Evolutionary conservation across 768 basidiomycete genomes (phyloP), one percentile per base, ranked within the genome.

Genomic region (Vararia minispora): DNA sequence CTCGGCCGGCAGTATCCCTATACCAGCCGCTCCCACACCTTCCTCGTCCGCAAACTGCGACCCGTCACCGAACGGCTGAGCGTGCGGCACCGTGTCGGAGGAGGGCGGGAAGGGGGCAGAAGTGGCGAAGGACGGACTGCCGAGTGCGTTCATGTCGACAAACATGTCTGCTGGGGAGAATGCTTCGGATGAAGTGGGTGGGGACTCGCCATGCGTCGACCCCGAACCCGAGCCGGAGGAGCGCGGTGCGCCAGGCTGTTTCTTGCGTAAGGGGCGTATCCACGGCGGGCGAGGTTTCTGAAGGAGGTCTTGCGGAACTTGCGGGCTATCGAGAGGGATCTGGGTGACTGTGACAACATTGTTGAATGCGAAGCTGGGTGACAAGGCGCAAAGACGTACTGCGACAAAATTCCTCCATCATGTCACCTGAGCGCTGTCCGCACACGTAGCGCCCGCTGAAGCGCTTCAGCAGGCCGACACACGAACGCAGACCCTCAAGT

Each of bases 341-440:
- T 85, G 79, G 3, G 87, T 88, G 50, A 83, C 79, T 84, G 49
- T 1, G 46, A 39, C 16, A 16, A 10, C 36, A 13, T 27, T 22
- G 36, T 24, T 40, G 14, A 24, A 39, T 26, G 17, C 25, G 22
- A 14, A 3, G 24, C 16, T 32, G 20, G 37, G n/a, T 4, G 5
- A 22, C 13, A 16, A 39, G 28, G 43, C 37, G n/a, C 12, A 65
- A 65, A 58, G 45, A 81, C 88, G 60, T 56, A 86, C 90, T 62
- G 54, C 90, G 76, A 62, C 91, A 94, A 57, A 92, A 91, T 57
- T 94, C 91, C 54, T 94, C 90, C 72, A 95, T 82, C 29, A 94
- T 69, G 59, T 94, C 91, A 21, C 89, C 88, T 32, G 84, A 88
- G 36, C 91, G 67, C 29, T 89, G 72, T 2, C 90, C 90, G 54